These are phyloP conservation scores for Elsinoe arachidis DNA, from an alignment of 2,329 filamentous ascomycete genomes.

Conservation along the genomic window DNA sequence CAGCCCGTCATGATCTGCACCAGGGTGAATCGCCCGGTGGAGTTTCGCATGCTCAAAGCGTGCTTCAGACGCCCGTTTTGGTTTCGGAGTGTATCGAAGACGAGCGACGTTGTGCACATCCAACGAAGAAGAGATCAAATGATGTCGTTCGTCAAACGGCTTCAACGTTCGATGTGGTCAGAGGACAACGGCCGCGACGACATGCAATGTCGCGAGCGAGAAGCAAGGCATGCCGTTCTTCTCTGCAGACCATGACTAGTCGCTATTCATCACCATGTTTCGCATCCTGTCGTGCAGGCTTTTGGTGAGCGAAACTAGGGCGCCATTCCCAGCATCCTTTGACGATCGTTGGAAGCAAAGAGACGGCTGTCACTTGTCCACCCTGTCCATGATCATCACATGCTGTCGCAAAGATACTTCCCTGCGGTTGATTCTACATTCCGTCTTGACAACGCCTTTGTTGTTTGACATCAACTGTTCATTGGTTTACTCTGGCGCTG, in stretches of 20 bases:
- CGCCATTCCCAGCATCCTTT: background rate
- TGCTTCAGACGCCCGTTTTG: conserved; percentile 6
- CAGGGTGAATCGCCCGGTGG: conserved; percentile 5
- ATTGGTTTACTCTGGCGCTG: no score
- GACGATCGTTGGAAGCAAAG: background rate
- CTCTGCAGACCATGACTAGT: background rate
- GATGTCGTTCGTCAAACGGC: background rate
- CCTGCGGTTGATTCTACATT: no score
- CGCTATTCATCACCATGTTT: background rate
- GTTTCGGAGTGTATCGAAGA: conserved; percentile 3
- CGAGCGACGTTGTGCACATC: background rate
- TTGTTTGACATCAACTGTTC: no score
- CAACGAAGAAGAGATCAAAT: background rate
- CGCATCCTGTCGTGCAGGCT: background rate
- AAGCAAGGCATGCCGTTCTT: background rate
- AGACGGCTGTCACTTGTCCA: background rate
- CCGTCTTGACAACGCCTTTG: no score
- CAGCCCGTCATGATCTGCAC: conserved; percentile 3
- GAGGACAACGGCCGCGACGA: background rate
- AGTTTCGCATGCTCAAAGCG: conserved; percentile 7
- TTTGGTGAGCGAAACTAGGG: background rate
- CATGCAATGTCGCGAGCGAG: background rate
- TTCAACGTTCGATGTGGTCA: background rate
- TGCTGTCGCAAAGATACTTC: no score
- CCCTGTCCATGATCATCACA: no score